Conservation (phyloP, 208 protist genomes). For the Acanthamoeba quina region DNA sequence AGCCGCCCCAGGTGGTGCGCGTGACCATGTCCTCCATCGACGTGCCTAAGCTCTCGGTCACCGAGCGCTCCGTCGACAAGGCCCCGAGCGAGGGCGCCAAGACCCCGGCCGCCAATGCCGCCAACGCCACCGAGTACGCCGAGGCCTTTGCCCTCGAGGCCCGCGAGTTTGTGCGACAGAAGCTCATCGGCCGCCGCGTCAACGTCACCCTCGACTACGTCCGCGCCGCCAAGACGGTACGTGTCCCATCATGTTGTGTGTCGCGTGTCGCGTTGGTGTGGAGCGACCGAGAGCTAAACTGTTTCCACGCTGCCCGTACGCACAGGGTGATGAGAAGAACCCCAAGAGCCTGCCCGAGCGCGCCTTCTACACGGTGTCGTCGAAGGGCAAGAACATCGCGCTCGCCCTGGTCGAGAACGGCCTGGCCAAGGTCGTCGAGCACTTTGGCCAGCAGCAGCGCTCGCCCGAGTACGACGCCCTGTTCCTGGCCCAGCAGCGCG, state of each 20-base stretch:
- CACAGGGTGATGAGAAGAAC: conserved; percentile 55
- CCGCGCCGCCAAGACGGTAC: neutral
- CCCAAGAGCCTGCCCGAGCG: conserved; percentile 67
- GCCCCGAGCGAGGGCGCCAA: neutral
- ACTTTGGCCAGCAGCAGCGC: conserved; percentile 82
- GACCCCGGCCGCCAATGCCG: neutral
- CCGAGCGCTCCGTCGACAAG: neutral
- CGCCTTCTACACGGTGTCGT: conserved; percentile 77
- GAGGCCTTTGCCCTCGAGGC: conserved; percentile 85
- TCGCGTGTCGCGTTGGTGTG: neutral
- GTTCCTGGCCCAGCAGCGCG: conserved; percentile 79
- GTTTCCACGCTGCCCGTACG: too few relatives aligned
- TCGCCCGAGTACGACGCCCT: conserved; percentile 86
- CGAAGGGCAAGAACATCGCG: conserved; percentile 81
- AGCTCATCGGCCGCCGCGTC: conserved; percentile 85
- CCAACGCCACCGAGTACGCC: neutral
- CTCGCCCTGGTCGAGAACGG: conserved; percentile 85
- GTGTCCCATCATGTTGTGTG: neutral
- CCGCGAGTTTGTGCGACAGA: conserved; percentile 84
- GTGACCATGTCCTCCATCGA: conserved; percentile 68
- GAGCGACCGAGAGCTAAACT: too few relatives aligned
- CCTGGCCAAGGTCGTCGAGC: conserved; percentile 80
- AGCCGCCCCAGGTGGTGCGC: conserved; percentile 14
- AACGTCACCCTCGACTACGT: conserved; percentile 79
- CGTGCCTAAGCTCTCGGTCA: conserved; percentile 58